Evolutionary conservation across 2,329 filamentous ascomycete genomes (phyloP), one percentile per base, ranked within the genome.

Genomic region (Ophiostoma ips): DNA sequence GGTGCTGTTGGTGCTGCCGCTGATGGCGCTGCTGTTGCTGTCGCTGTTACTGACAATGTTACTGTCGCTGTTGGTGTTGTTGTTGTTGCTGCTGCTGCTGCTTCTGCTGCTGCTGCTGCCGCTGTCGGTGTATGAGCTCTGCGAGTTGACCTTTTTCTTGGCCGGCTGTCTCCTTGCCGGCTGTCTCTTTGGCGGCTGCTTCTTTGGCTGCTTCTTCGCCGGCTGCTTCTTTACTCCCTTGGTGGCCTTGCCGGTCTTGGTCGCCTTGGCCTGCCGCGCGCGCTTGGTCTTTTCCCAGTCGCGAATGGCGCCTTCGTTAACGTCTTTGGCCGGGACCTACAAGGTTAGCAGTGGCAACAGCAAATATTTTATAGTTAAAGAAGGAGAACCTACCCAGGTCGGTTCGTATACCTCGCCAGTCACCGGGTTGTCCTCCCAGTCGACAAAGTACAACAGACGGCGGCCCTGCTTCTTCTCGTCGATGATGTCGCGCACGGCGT

Each of bases 361-460:
- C n/a, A n/a, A n/a, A n/a, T n/a, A n/a, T n/a, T n/a, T n/a, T n/a
- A n/a, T n/a, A n/a, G n/a, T n/a, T n/a, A n/a, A n/a, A n/a, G n/a
- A n/a, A n/a, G n/a, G n/a, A n/a, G n/a, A 12, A 55, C 62, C 33
- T 66, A 72, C 76, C 78, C 78, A 81, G 45, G 64, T 71, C 10
- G 70, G 70, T 3, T 62, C 50, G 58, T 71, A 80, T 1, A 55
- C 52, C 53, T 70, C 59, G 16, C 72, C 73, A 36, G 73, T 75
- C 2, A 56, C 53, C n/a, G 67, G 62, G 57, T 79, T 63, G 52
- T 72, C 69, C 45, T 67, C 69, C 78, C 78, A 81, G 57, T 78
- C 70, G 49, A 81, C 69, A 3, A 67, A 59, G 55, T 79, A 82
- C n/a, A 66, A 54, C 11, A 59, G 59, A 21, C 57, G 58, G 11